Evolutionary conservation across 2,329 filamentous ascomycete genomes (phyloP).

Genomic region (Didymellaceae sp.): DNA sequence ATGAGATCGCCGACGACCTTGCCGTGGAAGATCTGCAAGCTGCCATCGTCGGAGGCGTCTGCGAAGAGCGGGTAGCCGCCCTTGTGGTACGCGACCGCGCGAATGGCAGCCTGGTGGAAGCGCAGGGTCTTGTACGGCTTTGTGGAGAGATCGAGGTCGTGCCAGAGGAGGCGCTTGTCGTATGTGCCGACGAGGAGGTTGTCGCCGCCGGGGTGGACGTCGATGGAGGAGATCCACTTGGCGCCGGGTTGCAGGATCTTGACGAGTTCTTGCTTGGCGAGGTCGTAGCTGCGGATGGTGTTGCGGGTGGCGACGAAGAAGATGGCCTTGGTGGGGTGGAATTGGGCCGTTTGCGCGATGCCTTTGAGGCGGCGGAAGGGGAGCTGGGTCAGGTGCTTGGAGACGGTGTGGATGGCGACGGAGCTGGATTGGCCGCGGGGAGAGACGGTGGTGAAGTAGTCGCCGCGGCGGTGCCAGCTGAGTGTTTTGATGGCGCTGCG

Average conservation of each 20-base stretch:
- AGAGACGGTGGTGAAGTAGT: constrained; percentile 92
- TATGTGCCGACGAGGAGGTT: constrained; percentile 95
- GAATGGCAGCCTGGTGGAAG: constrained; percentile 91
- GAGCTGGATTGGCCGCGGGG: constrained; percentile 78
- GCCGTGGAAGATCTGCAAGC: constrained; percentile 93
- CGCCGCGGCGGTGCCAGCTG: constrained; percentile 91
- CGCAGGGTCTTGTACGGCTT: constrained; percentile 95
- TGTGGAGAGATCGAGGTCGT: constrained; percentile 89
- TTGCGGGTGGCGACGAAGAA: constrained; percentile 97
- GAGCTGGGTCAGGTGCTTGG: constrained; percentile 92
- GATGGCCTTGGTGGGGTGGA: constrained; percentile 90
- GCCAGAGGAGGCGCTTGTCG: constrained; percentile 92
- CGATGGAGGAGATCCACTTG: constrained; percentile 92
- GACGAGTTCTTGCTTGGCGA: constrained; percentile 87
- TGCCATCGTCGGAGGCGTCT: constrained; percentile 93
- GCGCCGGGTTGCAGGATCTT: constrained; percentile 94
- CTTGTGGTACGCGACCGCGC: constrained; percentile 86
- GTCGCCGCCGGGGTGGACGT: constrained; percentile 90
- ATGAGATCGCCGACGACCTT: constrained; percentile 94
- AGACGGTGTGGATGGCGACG: constrained; percentile 92
- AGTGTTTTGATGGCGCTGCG: constrained; percentile 83
- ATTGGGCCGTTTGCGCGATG: constrained; percentile 87
- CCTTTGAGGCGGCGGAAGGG: constrained; percentile 82
- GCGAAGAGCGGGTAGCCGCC: constrained; percentile 83
- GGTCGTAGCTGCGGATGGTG: constrained; percentile 90